Evolutionary conservation across 345 rosid species (phyloP), one percentile per base, ranked within the genome.

Genomic region (Citrus trifoliata): DNA sequence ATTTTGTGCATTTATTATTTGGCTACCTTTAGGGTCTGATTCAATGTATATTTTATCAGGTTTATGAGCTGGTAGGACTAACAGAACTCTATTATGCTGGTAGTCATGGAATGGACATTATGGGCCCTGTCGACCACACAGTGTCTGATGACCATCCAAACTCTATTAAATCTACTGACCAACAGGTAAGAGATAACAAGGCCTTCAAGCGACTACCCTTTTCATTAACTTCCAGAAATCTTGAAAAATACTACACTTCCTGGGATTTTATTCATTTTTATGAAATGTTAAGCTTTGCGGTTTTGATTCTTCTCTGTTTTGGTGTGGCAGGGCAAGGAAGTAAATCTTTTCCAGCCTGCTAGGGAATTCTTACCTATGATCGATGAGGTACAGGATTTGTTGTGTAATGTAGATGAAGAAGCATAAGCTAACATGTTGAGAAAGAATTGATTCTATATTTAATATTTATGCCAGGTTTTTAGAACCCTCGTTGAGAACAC

Each of bases 41-140:
- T 38, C 30, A 37, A n/a, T 69, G 63, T 62, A n/a, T 46, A 21
- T 71, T 37, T 33, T 69, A 82, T 73, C 90, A 95, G 99, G 99
- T 93, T 18, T 93, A 81, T 78, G 83, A 90, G 74, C 84, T 96
- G 88, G 93, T 94, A 83, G 95, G 95, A 87, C 89, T 96, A 87
- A 93, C 90, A 65, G 98, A 96, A 82, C 97, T 94, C 55, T 89
- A 86, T 76, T 96, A 96, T 84, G 99, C 98, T n/a, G 99, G 99
- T 81, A 93, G 99, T 80, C 99, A 96, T 82, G 99, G 98, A 58
- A 96, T 96, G 99, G 99, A 96, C 89, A 94, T 96, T 16, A 87
- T 89, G 90, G 90, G 92, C 27, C 95, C 99, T 62, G 75, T 80
- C 32, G 75, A 61, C 76, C 81, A 74, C 7, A 71, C 81, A 24